Base-by-base conservation (phyloP, 306 rosid species). In the Acacia melanoxylon region DNA sequence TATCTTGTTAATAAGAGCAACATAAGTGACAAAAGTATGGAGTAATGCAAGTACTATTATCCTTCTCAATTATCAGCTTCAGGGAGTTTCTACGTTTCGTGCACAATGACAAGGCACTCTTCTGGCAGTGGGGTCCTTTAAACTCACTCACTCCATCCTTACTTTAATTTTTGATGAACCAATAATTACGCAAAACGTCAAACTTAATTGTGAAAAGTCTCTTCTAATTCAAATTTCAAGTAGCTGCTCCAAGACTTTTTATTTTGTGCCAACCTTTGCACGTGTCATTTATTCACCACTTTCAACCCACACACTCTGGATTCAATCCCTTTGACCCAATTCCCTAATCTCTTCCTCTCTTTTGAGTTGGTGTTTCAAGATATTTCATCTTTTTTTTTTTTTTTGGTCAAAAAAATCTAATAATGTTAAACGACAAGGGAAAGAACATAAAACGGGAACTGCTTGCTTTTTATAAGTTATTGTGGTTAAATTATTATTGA, bases 311-410 rank as follows among this genome's bases (percentile, higher is more conserved):
- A 66, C 70, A 20, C 70, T 72, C 8, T 62, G 20, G 35, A 82
- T 81, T 52, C 80, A 75, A 35, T 78, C 24, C 17, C 75, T 83
- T 87, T 59, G 88, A 91, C 92, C 92, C 82, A 37, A 51, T 78
- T 85, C 56, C 17, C 35, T 46, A 0, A 46, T 46, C 52, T 15
- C 52, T 46, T n/a, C n/a, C n/a, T n/a, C n/a, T n/a, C 19, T 46
- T 46, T 46, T 46, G 52, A 46, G 52, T 13, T 13, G 19, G 16
- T 16, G 2, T 16, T 51, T 51, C 58, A 51, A 51, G 20, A 49
- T 65, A 12, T 56, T 59, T 72, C 66, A 31, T 48, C 37, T 4
- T 44, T 69, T 7, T 31, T 31, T 31, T 31, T 31, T 20, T 22
- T 22, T 2, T 12, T n/a, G n/a, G n/a, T n/a, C n/a, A 8, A 40